These are phyloP conservation scores for Beauveria sp. DNA, from an alignment of 2,329 filamentous ascomycete genomes.

Conservation along the genomic window DNA sequence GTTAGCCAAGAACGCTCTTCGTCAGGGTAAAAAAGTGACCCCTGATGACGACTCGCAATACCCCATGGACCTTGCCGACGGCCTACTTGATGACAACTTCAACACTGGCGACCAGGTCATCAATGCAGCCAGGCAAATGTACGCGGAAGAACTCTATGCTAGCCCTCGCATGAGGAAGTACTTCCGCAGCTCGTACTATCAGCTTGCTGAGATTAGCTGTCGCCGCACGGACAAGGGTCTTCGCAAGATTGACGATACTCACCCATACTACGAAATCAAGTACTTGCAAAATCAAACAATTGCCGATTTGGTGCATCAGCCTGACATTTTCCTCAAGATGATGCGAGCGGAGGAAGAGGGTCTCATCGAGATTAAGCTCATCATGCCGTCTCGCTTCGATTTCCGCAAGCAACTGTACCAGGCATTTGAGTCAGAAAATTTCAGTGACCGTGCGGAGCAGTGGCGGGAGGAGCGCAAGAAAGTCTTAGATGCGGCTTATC, in stretches of 20 bases:
- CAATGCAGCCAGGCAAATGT: conserved; percentile 75
- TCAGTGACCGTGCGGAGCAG: conserved; percentile 86
- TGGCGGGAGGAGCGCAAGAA: conserved; percentile 89
- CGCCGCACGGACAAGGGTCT: conserved; percentile 89
- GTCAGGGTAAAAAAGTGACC: conserved; percentile 68
- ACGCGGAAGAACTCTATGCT: conserved; percentile 80
- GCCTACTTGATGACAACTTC: conserved; percentile 65
- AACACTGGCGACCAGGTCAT: conserved; percentile 69
- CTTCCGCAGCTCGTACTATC: conserved; percentile 76
- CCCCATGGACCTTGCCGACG: conserved; percentile 83
- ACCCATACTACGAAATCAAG: conserved; percentile 97
- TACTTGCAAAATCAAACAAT: conserved; percentile 89
- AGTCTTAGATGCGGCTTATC: conserved; percentile 72
- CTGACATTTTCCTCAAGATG: conserved; percentile 93
- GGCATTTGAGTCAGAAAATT: conserved; percentile 90
- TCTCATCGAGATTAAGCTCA: conserved; percentile 75
- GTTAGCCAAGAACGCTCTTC: conserved; percentile 78
- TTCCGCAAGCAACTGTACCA: conserved; percentile 71
- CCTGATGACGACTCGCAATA: conserved; percentile 76
- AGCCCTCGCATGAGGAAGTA: conserved; percentile 86
- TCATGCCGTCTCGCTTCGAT: conserved; percentile 65
- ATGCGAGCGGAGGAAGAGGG: conserved; percentile 94
- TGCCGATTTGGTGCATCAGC: conserved; percentile 68
- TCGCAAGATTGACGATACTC: conserved; percentile 86
- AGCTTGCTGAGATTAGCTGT: conserved; percentile 77